Conservation (phyloP, 78 protist genomes). For the Dictyostelium firmibasis region DNA sequence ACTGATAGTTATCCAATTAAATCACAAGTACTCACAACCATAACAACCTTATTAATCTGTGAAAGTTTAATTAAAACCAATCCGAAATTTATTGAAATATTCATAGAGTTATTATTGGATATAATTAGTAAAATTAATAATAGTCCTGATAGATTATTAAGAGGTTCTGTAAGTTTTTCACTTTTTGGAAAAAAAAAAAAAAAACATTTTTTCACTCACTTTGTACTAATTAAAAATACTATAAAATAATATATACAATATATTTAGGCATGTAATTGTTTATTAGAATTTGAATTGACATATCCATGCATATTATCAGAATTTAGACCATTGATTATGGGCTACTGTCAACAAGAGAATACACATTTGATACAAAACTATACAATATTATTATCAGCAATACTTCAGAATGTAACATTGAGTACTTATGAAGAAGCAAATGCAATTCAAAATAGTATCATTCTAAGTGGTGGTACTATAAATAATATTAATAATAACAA, state of each 20-base stretch:
- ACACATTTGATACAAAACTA: constrained; percentile 58
- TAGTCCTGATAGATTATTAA: constrained; percentile 49
- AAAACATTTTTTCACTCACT: too few relatives aligned
- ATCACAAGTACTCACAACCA: constrained; percentile 60
- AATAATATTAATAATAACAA: not conserved
- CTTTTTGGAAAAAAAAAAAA: not conserved
- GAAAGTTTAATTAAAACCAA: constrained; percentile 60
- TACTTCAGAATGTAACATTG: constrained; percentile 31
- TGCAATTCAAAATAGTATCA: not conserved
- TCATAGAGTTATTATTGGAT: constrained; percentile 33
- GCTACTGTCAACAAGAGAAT: constrained; percentile 29
- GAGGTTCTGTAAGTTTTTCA: constrained; percentile 46
- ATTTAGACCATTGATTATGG: constrained; percentile 4
- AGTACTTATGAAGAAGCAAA: constrained; percentile 4
- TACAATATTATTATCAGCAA: constrained; percentile 35
- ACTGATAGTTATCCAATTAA: constrained; percentile 51
- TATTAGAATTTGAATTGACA: constrained; percentile 62
- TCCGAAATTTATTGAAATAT: constrained; percentile 38
- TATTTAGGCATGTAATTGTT: constrained; percentile 49
- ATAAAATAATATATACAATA: too few relatives aligned
- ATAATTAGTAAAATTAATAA: constrained; percentile 38
- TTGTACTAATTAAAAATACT: too few relatives aligned
- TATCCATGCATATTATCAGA: constrained; percentile 60
- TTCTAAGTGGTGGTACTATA: not conserved
- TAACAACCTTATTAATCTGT: constrained; percentile 47